A percentile compares a stretch with the other conserved stretches of the same genome.
These are phyloP conservation scores for Groenewaldozyma sp. DNA, from an alignment of 1,139 yeast genomes.

Conservation along the genomic window DNA sequence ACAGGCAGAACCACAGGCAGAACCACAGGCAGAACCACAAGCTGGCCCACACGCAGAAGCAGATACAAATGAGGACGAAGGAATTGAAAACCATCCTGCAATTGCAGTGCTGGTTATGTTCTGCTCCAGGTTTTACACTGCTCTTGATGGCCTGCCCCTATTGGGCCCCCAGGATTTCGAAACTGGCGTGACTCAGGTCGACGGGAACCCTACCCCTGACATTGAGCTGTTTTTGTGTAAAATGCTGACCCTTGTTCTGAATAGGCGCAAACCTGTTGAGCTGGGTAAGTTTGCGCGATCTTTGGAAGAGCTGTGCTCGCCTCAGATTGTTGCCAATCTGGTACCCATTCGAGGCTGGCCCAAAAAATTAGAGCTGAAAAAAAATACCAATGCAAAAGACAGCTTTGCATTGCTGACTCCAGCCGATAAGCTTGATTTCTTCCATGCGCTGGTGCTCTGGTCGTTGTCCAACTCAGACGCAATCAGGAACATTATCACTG, in stretches of 20 bases:
- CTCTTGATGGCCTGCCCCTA: conserved; percentile 28
- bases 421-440: conserved; percentile 25
- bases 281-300: conserved; percentile 30
- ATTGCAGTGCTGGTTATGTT: conserved; percentile 30
- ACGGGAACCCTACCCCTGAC: conserved; percentile 20
- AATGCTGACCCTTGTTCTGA: conserved; percentile 29
- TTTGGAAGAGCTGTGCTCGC: conserved; percentile 25
- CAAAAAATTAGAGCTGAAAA: conserved; percentile 21
- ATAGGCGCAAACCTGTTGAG: conserved; percentile 34
- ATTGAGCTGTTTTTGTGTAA: conserved; percentile 30
- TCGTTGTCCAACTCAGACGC: conserved; percentile 24
- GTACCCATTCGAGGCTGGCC: conserved; percentile 24
- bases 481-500: conserved; percentile 15
- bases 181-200: conserved; percentile 22
- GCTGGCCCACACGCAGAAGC: no score
- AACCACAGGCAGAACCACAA: no score
- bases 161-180: conserved; percentile 35
- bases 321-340: conserved; percentile 17
- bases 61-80: no score
- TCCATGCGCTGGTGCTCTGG: conserved; percentile 26
- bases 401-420: conserved; percentile 24
- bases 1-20: no score
- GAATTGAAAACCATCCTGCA: conserved; percentile 22
- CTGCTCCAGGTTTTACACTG: conserved; percentile 25
- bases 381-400: conserved; percentile 9